Base-by-base conservation (phyloP, 495 filamentous ascomycete genomes). In the Parmelia sp. region DNA sequence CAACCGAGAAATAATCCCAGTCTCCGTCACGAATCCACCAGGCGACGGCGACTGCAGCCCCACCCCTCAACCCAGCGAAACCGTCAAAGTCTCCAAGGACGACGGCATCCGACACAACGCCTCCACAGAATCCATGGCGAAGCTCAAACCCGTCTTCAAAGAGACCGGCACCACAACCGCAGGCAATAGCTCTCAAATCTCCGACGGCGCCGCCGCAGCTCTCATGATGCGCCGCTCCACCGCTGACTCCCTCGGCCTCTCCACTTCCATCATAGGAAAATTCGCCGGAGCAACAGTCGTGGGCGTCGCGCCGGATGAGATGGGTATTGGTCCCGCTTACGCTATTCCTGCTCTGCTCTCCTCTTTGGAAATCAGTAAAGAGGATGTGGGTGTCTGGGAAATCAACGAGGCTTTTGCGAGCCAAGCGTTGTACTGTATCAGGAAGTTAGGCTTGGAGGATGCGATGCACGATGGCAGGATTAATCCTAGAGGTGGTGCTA, bases 351-450 rank as follows among this genome's bases (percentile, higher is more conserved):
- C 88, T 72, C 79, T 96, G 49, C 76, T 96, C 25, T 71, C 80
- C 57, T 80, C 82, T 61, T 80, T 88, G 14, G 90, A 86, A 23
- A 65, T 96, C 42, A 69, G 70, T 57, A 84, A 78, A 9, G 76
- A 78, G 14, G 90, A 97, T 57, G 86, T 97, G 0, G 83, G 87
- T 9, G 77, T 93, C 2, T 67, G 61, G 56, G 92, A 97, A 81
- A 87, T 97, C 73, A 97, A 96, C 74, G 92, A 96, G 81, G 92
- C 92, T 25, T 97, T 96, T 76, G 92, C 92, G 6, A 89, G 87
- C 61, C 92, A 97, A 77, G 87, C 90, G 17, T 72, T 96, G 14
- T 90, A 95, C 77, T 93, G 88, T 71, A 73, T 90, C 40, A 77
- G 90, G 68, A 82, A 86, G 74, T 77, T 96, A 23, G 90, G 90